phyloP scores from a whole-genome alignment of 306 rosid species.

The Trifolium fragiferum region DNA sequence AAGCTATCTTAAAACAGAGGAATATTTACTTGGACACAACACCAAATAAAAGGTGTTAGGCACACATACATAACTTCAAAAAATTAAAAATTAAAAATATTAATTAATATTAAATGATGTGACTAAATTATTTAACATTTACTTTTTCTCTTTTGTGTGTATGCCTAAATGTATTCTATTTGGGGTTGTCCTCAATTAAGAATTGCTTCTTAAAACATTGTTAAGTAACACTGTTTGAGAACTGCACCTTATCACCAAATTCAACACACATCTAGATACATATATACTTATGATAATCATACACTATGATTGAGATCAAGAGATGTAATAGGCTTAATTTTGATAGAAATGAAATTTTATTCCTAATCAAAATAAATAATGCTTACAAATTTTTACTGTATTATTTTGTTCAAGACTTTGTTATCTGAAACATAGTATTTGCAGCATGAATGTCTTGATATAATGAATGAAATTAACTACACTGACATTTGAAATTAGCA shows the following conservation, averaged over 20 bases:
- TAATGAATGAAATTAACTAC: neutral
- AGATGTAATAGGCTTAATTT: neutral
- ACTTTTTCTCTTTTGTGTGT: too few species aligned
- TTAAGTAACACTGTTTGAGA: neutral
- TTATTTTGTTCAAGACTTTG: neutral
- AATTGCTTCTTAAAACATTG: neutral
- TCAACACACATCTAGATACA: neutral
- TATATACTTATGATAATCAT: neutral
- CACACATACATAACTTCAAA: too few species aligned
- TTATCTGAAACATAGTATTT: neutral
- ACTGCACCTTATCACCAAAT: conserved; percentile 27
- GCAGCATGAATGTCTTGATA: neutral
- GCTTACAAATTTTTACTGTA: neutral
- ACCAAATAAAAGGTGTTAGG: too few species aligned
- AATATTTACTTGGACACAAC: too few species aligned
- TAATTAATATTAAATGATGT: too few species aligned
- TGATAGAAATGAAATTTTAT: conserved; percentile 1
- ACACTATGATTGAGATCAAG: neutral
- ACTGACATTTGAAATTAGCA: neutral
- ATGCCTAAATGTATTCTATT: too few species aligned
- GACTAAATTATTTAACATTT: too few species aligned
- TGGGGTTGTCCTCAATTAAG: too few species aligned
- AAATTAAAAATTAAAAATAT: too few species aligned
- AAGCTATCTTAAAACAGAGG: neutral
- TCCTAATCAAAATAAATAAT: neutral